A percentile compares a stretch with the other conserved stretches of the same genome.
Conservation (phyloP, 495 filamentous ascomycete genomes). For the Penicillium chermesinum region DNA sequence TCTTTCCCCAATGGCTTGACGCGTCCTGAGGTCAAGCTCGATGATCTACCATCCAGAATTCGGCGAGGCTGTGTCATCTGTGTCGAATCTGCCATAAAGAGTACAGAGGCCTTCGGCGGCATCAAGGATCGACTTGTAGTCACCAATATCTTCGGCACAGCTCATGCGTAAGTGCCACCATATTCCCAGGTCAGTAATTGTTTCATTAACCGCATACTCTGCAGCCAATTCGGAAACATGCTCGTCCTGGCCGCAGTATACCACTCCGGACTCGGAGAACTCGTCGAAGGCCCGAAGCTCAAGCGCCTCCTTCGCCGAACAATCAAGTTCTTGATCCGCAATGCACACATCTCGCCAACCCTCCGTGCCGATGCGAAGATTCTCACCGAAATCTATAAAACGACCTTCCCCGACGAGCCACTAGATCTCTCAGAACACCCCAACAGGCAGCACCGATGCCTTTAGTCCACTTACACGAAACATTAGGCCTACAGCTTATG, state of each 20-base stretch:
- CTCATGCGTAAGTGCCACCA: constrained; percentile 85
- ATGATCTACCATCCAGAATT: constrained; percentile 39
- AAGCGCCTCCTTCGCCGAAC: constrained; percentile 53
- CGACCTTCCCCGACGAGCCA: constrained; percentile 38
- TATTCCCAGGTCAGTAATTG: background rate
- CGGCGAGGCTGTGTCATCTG: constrained; percentile 48
- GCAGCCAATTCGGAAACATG: constrained; percentile 94
- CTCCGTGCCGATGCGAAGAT: constrained; percentile 65
- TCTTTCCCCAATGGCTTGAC: constrained; percentile 10
- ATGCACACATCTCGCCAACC: constrained; percentile 60
- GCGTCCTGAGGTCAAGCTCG: constrained; percentile 12
- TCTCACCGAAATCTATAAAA: constrained; percentile 54
- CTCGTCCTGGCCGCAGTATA: constrained; percentile 79
- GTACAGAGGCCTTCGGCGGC: constrained; percentile 81
- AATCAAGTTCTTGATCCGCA: constrained; percentile 60
- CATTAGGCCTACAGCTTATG: too few relatives aligned
- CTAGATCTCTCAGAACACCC: constrained; percentile 19
- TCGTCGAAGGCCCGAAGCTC: constrained; percentile 49
- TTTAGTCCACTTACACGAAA: too few relatives aligned
- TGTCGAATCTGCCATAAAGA: constrained; percentile 73
- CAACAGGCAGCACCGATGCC: too few relatives aligned
- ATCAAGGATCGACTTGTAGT: constrained; percentile 65
- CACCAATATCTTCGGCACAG: constrained; percentile 92
- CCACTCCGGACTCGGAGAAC: constrained; percentile 48
- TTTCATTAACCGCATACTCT: background rate